Evolutionary conservation across 495 filamentous ascomycete species (phyloP).

Genomic region (Aspergillus saccharolyticus): DNA sequence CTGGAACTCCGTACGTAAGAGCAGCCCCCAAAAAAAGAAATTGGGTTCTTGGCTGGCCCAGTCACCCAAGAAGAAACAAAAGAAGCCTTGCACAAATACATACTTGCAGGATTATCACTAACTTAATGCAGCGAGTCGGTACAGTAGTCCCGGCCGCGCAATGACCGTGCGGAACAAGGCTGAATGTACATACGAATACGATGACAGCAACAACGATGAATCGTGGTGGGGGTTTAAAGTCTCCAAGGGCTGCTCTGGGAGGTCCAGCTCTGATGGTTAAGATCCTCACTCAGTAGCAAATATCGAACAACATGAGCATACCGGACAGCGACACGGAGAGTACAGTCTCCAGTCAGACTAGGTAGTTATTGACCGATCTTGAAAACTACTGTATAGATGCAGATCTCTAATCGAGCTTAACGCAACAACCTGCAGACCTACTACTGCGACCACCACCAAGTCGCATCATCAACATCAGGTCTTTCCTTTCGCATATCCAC

Average conservation of each 20-base stretch:
- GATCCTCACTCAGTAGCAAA: background rate
- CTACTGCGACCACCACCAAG: constrained; percentile 12
- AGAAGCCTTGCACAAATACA: background rate
- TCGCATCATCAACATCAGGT: constrained; percentile 20
- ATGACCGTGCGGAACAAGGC: background rate
- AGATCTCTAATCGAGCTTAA: background rate
- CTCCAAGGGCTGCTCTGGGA: background rate
- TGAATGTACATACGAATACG: background rate
- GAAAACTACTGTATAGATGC: background rate
- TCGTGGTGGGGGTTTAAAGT: background rate
- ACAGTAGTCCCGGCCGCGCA: background rate
- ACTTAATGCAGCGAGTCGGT: background rate
- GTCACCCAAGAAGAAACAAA: background rate
- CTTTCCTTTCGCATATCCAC: constrained; percentile 35
- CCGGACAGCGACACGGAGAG: constrained; percentile 5
- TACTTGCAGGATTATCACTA: background rate
- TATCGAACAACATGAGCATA: background rate
- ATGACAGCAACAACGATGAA: background rate
- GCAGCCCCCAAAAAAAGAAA: background rate
- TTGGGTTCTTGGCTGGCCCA: background rate
- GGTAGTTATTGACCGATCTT: background rate
- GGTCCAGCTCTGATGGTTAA: background rate
- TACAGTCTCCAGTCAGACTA: background rate
- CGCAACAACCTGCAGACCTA: constrained; percentile 1
- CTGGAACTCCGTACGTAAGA: background rate